Evolutionary conservation across 345 rosid genomes (phyloP).

Genomic region (thale cress (Arabidopsis thaliana)): DNA sequence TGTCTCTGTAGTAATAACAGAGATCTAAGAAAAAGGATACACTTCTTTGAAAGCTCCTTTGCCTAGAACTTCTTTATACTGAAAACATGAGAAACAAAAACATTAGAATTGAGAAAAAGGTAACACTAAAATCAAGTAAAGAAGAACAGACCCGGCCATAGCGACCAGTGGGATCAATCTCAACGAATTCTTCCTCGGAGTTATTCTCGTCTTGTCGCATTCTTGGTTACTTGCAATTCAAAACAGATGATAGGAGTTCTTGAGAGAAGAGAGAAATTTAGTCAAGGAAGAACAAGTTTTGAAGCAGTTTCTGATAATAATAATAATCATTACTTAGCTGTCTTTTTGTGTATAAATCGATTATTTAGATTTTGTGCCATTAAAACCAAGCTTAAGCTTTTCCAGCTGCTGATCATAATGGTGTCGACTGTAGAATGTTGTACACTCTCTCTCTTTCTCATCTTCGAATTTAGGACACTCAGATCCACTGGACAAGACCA

Average conservation of each 20-base stretch:
- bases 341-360: background rate
- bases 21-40: constrained; percentile 67
- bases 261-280: constrained; percentile 1
- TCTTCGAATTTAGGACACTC: constrained; percentile 26
- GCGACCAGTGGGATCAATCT: constrained; percentile 86
- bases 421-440: constrained; percentile 6
- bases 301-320: background rate
- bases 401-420: constrained; percentile 28
- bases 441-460: background rate
- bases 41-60: constrained; percentile 98
- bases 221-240: constrained; percentile 15
- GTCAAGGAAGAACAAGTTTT: constrained; percentile 1
- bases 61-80: constrained; percentile 92
- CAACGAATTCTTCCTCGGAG: constrained; percentile 71
- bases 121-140: background rate
- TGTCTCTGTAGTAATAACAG: background rate
- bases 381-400: constrained; percentile 15
- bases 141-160: constrained; percentile 79
- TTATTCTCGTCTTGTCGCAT: constrained; percentile 62
- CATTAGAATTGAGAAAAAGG: constrained; percentile 7
- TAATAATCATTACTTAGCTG: background rate
- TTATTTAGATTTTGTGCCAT: background rate
- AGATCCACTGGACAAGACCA: constrained; percentile 44
- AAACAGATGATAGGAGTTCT: constrained; percentile 26
- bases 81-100: constrained; percentile 38